Base-by-base conservation (phyloP, 805 yeast species). In the Yarrowia alimentaria region DNA sequence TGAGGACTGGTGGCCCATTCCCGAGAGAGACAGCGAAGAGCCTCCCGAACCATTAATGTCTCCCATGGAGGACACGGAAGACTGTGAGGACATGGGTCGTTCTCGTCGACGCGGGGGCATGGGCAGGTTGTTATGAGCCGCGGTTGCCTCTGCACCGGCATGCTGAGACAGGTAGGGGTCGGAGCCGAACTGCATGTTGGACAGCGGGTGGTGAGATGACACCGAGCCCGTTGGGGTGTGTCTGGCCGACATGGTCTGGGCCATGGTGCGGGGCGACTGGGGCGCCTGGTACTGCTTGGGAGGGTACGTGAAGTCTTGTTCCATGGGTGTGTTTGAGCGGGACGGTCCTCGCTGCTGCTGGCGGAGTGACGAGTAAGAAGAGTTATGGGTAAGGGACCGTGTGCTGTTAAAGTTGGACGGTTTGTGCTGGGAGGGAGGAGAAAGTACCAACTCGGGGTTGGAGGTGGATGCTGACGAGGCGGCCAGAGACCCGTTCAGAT, bases 41-140 rank as follows among this genome's bases (percentile, higher is more conserved):
- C 30, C 17, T 24, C 47, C 47, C 10, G 7, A 10, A 4, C 33
- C 47, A 21, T 28, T 40, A 11, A 40, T 40, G 25, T 40, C 47
- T 26, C 47, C 55, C 28, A 53, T 32, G n/a, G 55, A 53, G 4
- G 53, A 50, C 22, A 53, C 30, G 25, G 55, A 53, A 10, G 53
- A 50, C 14, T 50, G 38, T 10, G 55, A 33, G 5, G 45, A 30
- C 38, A 48, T 38, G 20, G 50, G 51, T 11, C 50, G 26, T 5
- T 37, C 45, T n/a, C 28, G 33, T 4, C 51, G 55, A 17, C 34
- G 24, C 16, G 53, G 53, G 8, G 53, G 34, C 50, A 49, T n/a
- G 22, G 50, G 53, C 18, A 37, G 50, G 35, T 45, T 37, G 50
- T 43, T 43, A 6, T 49, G 53, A 2, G 53, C 48, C 5, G 53